Conservation (phyloP, 2,329 filamentous ascomycete species). For the Aspergillus neoniger region DNA sequence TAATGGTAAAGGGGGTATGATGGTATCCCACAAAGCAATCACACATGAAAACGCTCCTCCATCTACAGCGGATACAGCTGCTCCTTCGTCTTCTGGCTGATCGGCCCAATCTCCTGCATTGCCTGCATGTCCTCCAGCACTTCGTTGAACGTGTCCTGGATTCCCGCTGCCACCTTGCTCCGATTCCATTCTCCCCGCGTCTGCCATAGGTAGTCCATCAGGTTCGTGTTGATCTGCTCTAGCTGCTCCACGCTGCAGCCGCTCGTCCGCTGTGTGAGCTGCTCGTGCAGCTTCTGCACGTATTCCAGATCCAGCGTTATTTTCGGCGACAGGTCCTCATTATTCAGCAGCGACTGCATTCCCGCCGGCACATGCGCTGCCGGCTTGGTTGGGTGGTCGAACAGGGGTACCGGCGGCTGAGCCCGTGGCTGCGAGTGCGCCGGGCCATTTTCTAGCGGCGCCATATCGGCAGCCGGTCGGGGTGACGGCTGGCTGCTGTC, state of each 20-base stretch:
- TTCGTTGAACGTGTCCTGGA: slow-evolving; percentile 73
- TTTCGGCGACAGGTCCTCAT: slow-evolving; percentile 33
- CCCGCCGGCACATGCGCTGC: slow-evolving; percentile 26
- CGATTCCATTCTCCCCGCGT: slow-evolving; percentile 81
- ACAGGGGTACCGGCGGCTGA: slow-evolving; percentile 43
- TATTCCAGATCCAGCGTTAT: slow-evolving; percentile 50
- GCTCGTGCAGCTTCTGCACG: slow-evolving; percentile 60
- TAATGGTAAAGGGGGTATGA: too few relatives aligned
- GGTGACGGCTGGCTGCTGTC: slow-evolving; percentile 38
- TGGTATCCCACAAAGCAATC: slow-evolving; percentile 9
- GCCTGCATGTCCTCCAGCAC: slow-evolving; percentile 60
- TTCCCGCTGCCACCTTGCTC: slow-evolving; percentile 65
- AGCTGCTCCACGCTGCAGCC: slow-evolving; percentile 90
- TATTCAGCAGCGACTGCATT: slow-evolving; percentile 38
- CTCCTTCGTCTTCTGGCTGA: slow-evolving; percentile 38
- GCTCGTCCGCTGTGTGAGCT: slow-evolving; percentile 67
- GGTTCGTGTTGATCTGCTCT: slow-evolving; percentile 84
- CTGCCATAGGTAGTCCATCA: slow-evolving; percentile 90
- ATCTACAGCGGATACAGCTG: slow-evolving; percentile 21
- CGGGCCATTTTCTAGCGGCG: slow-evolving; percentile 22
- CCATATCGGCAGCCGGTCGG: slow-evolving; percentile 30
- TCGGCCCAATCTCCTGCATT: slow-evolving; percentile 47
- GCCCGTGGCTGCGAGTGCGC: slow-evolving; percentile 42
- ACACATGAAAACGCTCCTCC: neutral
- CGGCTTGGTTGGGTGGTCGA: slow-evolving; percentile 37